These are phyloP conservation scores for Backusella tarrabulga DNA, from an alignment of 192 early-diverging fungal species.

Conservation along the genomic window DNA sequence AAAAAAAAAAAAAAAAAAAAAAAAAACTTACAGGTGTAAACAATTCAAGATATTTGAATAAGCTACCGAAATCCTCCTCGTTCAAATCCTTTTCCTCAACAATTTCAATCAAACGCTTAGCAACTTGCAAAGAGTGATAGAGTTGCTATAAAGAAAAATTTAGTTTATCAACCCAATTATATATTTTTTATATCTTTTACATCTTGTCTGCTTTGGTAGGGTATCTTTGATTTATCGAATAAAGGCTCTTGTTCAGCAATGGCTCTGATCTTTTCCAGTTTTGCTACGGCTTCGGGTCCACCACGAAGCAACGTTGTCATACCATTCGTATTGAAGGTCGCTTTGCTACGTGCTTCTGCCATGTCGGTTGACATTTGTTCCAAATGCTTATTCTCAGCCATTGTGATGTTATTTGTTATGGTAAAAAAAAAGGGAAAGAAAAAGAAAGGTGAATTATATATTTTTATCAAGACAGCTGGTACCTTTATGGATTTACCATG, in stretches of 20 bases:
- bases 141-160: slow-evolving; percentile 18
- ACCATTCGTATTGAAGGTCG: slow-evolving; percentile 66
- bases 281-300: slow-evolving; percentile 38
- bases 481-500: background rate
- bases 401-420: background rate
- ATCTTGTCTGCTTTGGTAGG: slow-evolving; percentile 31
- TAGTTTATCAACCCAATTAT: background rate
- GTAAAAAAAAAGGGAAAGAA: background rate
- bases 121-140: slow-evolving; percentile 6
- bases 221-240: slow-evolving; percentile 46
- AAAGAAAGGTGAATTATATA: background rate
- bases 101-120: slow-evolving; percentile 28
- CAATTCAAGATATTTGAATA: slow-evolving; percentile 40
- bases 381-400: background rate
- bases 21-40: slow-evolving; percentile 35
- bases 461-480: background rate
- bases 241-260: slow-evolving; percentile 52
- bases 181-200: slow-evolving; percentile 24
- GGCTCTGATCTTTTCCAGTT: slow-evolving; percentile 40
- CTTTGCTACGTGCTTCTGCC: slow-evolving; percentile 62
- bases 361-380: slow-evolving; percentile 42
- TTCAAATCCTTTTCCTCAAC: slow-evolving; percentile 36
- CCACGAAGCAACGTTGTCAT: slow-evolving; percentile 80
- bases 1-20: no score
- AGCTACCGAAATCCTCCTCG: slow-evolving; percentile 28